phyloP scores from a whole-genome alignment of 1,139 yeast species.

The Scheffersomyces segobiensis region DNA sequence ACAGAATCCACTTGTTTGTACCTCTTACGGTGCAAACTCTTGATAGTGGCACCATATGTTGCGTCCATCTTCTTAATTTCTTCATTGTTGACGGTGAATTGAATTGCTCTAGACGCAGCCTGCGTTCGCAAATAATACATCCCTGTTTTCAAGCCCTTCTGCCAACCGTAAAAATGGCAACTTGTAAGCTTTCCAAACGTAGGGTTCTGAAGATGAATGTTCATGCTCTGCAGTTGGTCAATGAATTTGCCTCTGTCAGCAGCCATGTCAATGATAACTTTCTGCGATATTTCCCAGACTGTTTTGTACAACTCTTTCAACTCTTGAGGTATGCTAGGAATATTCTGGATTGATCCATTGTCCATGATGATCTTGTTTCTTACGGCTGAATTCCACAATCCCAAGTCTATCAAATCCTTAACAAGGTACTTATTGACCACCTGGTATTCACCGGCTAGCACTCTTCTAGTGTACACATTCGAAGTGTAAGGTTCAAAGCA shows the following conservation, averaged over 20 bases:
- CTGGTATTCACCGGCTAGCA: slow-evolving; percentile 86
- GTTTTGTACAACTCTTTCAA: slow-evolving; percentile 83
- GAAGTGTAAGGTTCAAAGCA: slow-evolving; percentile 93
- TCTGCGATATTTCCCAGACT: slow-evolving; percentile 95
- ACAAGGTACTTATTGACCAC: slow-evolving; percentile 81
- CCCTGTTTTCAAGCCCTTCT: slow-evolving; percentile 94
- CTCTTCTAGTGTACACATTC: slow-evolving; percentile 84
- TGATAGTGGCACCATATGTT: slow-evolving; percentile 2
- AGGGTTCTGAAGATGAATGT: slow-evolving; percentile 81
- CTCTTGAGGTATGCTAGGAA: slow-evolving; percentile 75
- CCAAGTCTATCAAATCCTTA: slow-evolving; percentile 79
- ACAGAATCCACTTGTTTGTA: slow-evolving; percentile 12
- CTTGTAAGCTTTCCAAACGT: slow-evolving; percentile 94
- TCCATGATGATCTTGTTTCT: slow-evolving; percentile 76
- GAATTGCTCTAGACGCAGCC: slow-evolving; percentile 93
- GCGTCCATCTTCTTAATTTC: slow-evolving; percentile 22
- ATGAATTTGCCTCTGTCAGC: slow-evolving; percentile 92
- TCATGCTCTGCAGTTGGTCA: slow-evolving; percentile 93
- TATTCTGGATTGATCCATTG: slow-evolving; percentile 83
- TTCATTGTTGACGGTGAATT: slow-evolving; percentile 71
- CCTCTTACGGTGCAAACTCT: slow-evolving; percentile 18
- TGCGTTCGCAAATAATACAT: slow-evolving; percentile 96
- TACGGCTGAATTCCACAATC: slow-evolving; percentile 79
- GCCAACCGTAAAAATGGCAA: slow-evolving; percentile 98
- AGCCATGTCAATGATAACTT: slow-evolving; percentile 87